Evolutionary conservation across 1,139 yeast genomes (phyloP).

Genomic region (Candida freyschussii): DNA sequence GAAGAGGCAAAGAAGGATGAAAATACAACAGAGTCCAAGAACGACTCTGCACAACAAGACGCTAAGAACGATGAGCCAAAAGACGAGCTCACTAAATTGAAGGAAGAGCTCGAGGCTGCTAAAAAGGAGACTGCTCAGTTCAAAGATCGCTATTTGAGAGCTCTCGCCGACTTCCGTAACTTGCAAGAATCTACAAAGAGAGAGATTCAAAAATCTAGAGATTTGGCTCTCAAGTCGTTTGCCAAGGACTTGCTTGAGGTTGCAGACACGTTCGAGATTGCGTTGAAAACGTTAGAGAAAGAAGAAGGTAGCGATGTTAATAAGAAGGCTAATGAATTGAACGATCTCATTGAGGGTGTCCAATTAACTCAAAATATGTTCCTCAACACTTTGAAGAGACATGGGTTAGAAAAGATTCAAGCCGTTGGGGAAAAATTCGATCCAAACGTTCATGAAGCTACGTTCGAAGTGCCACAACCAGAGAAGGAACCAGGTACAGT

Average conservation of each 20-base stretch:
- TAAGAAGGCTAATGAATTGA: constrained; percentile 46
- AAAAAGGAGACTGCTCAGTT: constrained; percentile 47
- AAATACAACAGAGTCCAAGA: constrained; percentile 10
- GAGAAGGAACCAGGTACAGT: constrained; percentile 86
- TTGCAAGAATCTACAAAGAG: constrained; percentile 80
- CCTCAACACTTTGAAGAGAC: constrained; percentile 69
- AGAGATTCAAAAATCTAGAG: constrained; percentile 76
- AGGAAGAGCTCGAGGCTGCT: constrained; percentile 4
- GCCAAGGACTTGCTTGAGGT: constrained; percentile 83
- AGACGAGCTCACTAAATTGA: constrained; percentile 18
- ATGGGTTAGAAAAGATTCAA: constrained; percentile 70
- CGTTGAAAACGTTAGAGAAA: constrained; percentile 66
- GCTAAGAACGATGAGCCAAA: constrained; percentile 20
- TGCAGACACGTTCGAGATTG: constrained; percentile 79
- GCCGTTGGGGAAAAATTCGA: constrained; percentile 78
- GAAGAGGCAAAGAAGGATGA: constrained; percentile 24
- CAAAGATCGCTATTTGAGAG: constrained; percentile 73
- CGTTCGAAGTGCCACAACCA: constrained; percentile 77
- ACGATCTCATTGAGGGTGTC: constrained; percentile 75
- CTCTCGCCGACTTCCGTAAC: constrained; percentile 84
- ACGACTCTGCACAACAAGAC: constrained; percentile 14
- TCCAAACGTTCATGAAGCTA: constrained; percentile 85
- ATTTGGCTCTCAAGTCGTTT: constrained; percentile 81
- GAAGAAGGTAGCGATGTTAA: constrained; percentile 27
- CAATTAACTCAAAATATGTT: constrained; percentile 76